Base-by-base conservation (phyloP, 352 stramenopile species). In the Peronospora destructor region DNA sequence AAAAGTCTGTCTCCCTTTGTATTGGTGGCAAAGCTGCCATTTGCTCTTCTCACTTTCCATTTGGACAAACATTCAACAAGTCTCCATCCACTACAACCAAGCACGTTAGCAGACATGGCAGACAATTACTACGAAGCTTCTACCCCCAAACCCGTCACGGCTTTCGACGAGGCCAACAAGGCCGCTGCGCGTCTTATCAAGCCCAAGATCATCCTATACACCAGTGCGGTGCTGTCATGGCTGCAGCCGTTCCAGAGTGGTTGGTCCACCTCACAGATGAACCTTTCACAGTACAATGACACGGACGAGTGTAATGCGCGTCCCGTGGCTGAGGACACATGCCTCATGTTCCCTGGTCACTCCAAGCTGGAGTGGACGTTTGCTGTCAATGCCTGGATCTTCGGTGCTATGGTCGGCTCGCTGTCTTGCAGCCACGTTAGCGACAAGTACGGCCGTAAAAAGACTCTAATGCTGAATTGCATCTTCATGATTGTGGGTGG, bases 401-500 rank as follows among this genome's bases (percentile, higher is more conserved):
- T 60, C 32, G 52, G 52, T 34, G 52, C 52, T 28, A 54, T 60
- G 53, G 33, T 60, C 19, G 53, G 53, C 11, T 54, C 44, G 14
- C 39, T 60, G 23, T 54, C 23, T 14, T 60, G 53, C 12, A 44
- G 53, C 39, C 30, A 60, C 44, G 50, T 55, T 44, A 60, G 53
- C 32, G 44, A 60, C 45, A 54, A 50, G 45, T 49, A 39, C 17
- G 53, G 53, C 38, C 53, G 63, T 12, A 58, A 61, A 37, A 53
- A 49, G 14, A 23, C 45, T 11, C 41, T 71, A n/a, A 56, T 53
- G 33, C 25, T 51, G 58, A 71, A 71, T 45, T 65, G 57, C 10
- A 29, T 65, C 50, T 59, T 71, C 56, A 77, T 77, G 66, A 63
- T 68, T 25, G 30, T 64, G 14, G 69, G 69, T 2, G 63, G 66